These are phyloP conservation scores for Calonectria leucothoes DNA, from an alignment of 2,329 filamentous ascomycete species.

Conservation along the genomic window DNA sequence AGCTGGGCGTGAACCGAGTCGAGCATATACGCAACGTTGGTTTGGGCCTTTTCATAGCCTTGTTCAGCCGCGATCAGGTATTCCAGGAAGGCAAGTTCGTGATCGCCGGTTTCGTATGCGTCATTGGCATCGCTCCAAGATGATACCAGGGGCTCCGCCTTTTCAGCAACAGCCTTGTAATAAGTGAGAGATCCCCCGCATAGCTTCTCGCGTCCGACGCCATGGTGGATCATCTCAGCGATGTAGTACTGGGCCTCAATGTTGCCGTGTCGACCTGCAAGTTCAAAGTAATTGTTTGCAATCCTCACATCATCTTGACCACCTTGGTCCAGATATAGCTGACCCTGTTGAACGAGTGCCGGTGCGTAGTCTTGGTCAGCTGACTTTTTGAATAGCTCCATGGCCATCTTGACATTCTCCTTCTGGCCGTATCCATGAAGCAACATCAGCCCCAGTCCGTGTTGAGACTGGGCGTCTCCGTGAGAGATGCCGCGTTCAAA, in stretches of 20 bases:
- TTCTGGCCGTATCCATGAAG: constrained; percentile 80
- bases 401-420: constrained; percentile 77
- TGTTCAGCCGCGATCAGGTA: constrained; percentile 93
- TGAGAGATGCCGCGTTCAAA: constrained; percentile 82
- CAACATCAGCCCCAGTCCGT: constrained; percentile 86
- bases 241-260: constrained; percentile 94
- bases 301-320: constrained; percentile 74
- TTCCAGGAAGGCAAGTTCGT: constrained; percentile 81
- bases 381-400: constrained; percentile 80
- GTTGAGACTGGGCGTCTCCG: constrained; percentile 86
- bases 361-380: constrained; percentile 85
- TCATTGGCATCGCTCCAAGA: constrained; percentile 86
- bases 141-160: constrained; percentile 78
- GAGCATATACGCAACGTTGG: constrained; percentile 88
- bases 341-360: constrained; percentile 85
- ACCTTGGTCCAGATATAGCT: constrained; percentile 88
- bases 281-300: constrained; percentile 88
- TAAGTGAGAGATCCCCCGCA: constrained; percentile 83
- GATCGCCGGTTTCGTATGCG: constrained; percentile 82
- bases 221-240: constrained; percentile 85
- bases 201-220: constrained; percentile 81
- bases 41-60: constrained; percentile 89
- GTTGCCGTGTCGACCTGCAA: constrained; percentile 83
- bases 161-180: constrained; percentile 84
- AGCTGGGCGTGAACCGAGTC: constrained; percentile 74